Evolutionary conservation across 139 green algal genomes (phyloP), one percentile per base, ranked within the genome.

Genomic region (Eudorina sp.): DNA sequence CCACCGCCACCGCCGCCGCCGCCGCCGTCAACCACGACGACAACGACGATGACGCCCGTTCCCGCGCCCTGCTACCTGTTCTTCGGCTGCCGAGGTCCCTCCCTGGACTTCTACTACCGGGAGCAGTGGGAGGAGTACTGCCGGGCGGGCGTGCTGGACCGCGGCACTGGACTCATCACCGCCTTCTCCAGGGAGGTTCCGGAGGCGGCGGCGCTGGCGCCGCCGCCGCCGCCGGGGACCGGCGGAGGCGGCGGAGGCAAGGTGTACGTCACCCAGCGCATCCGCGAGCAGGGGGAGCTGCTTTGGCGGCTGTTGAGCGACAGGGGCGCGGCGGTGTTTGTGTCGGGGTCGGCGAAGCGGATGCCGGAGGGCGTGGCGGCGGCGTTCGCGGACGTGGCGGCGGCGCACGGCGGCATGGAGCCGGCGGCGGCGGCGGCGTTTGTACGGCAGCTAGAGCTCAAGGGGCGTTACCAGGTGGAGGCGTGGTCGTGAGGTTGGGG

Each of bases 401-500:
- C n/a, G 31, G 19, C 73, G 77, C 68, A 96, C 25, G 96, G 95
- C 6, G 88, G 91, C 1, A 41, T 97, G 92, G 69, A 62, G 0
- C 3, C 36, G 13, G 93, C 91, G 14, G 90, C 93, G 31, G 94
- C 95, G 11, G 77, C 80, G 6, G 78, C 81, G 86, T 97, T 90
- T 70, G 31, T 99, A 51, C 79, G 88, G 41, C 69, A 90, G 69
- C 76, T 99, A 88, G 93, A 98, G 88, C 60, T 90, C 40, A 89
- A 9, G 2, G 91, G 93, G 8, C 77, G 97, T 31, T 98, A 98
- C 82, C 85, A 91, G 53, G 94, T 99, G 29, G 97, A 99, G 89
- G 93, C 96, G 0, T 99, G 97, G 97, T 97, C 93, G 38, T 99
- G 48, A 55, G 48, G 48, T n/a, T n/a, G n/a, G n/a, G n/a, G n/a